Evolutionary conservation across 495 filamentous ascomycete species (phyloP), one percentile per base, ranked within the genome.

Genomic region (Zalerion maritima): DNA sequence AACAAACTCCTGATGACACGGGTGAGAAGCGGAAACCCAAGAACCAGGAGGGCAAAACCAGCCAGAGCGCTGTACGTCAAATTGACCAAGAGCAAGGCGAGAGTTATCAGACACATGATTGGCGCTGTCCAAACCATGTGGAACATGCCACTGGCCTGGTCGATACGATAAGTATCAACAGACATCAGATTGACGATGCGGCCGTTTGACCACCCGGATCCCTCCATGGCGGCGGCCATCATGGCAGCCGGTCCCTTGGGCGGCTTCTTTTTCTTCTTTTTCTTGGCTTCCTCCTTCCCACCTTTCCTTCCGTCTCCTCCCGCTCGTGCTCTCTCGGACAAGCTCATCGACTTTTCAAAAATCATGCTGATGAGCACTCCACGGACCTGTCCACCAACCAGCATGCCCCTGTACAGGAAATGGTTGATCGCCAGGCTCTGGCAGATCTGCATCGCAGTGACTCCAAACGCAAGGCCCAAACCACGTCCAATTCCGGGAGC

Each of bases 121-220:
- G 87, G 85, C 0, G 81, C 69, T 3, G 79, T 82, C 86, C 87
- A 94, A 5, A 79, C 57, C 48, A 96, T 67, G 42, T 96, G 87
- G 53, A 94, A 85, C 57, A 92, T 69, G 28, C 80, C 81, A 9
- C 62, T 78, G 3, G 83, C 82, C 43, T 80, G 71, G 43, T 94
- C 84, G 35, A 96, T 63, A 29, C 85, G 79, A 52, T 86, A 85
- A 10, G 86, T 84, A 42, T 96, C 87, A 21, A 84, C 81, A 32
- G 78, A 80, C 87, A 96, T 94, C 41, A 96, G 46, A 31, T 86
- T 91, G 37, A 86, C 69, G 17, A 96, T 78, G 32, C 80, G 69
- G 12, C 87, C 87, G 44, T 94, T 96, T 24, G 72, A 71, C 87
- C 87, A 96, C 12, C 84, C 85, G 4, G 64, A 64, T 14, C 78